Evolutionary conservation across 495 filamentous ascomycete species (phyloP), one percentile per base, ranked within the genome.

Genomic region (Penicillium canariense): DNA sequence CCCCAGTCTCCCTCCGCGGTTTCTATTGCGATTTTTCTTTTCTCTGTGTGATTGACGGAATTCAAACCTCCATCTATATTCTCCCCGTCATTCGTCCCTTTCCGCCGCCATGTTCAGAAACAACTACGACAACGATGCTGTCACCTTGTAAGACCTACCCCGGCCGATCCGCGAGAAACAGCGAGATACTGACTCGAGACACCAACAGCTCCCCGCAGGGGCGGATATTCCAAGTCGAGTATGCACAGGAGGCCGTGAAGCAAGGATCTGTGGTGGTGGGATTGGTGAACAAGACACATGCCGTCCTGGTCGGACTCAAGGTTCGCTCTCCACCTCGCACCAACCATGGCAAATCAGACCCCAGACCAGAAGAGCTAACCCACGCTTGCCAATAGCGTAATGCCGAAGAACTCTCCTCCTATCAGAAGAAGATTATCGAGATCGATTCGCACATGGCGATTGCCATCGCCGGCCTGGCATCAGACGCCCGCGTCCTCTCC

Each of bases 61-160:
- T 25, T 4, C 20, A 31, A 8, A 49, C 46, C 27, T 42, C 14
- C 18, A 38, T 50, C 20, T 56, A 45, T 51, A 23, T 42, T 25
- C 36, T 30, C 23, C 34, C 14, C 50, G 43, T 46, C 57, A 58
- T 48, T 50, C 34, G 28, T 34, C 53, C 26, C 32, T 15, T 36
- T 20, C 53, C 34, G 52, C 44, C 67, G 85, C 68, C 55, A 98
- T 98, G 94, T 98, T 98, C 80, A 84, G 94, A 76, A 98, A 98
- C 80, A 97, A 97, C 77, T 98, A 98, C 82, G 94, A 98, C 78
- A 98, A 97, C 83, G 94, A 98, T 78, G 92, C 91, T 30, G 93
- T 98, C 75, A 98, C 94, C 77, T 98, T 97, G 92, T 97, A 82
- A 80, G 86, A 59, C 48, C 60, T 35, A 46, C 48, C 44, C 54